Conservation (phyloP, 495 filamentous ascomycete species). For the Hyaloscypha variabilis region DNA sequence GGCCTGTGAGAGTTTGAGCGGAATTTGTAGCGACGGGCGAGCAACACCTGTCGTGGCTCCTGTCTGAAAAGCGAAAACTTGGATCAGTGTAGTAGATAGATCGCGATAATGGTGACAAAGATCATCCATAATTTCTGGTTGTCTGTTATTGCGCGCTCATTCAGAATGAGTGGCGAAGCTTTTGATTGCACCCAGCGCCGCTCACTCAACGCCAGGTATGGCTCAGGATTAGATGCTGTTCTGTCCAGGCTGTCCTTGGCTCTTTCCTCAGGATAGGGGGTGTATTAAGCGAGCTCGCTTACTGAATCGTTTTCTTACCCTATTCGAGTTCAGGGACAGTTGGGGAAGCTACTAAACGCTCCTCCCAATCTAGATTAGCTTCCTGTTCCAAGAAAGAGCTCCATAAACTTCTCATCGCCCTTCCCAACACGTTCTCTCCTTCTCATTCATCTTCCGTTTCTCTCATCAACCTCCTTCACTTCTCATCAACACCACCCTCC, state of each 20-base stretch:
- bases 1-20: constrained; percentile 37
- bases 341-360: background rate
- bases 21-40: constrained; percentile 25
- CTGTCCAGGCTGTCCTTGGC: too few relatives aligned
- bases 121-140: background rate
- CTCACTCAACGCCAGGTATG: background rate
- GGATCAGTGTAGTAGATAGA: background rate
- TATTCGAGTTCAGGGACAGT: background rate
- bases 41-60: constrained; percentile 21
- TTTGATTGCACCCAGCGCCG: too few relatives aligned
- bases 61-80: background rate
- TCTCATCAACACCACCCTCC: background rate
- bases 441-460: background rate
- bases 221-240: background rate
- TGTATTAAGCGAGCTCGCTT: background rate
- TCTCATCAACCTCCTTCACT: background rate
- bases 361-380: background rate
- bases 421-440: too few relatives aligned
- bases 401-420: background rate
- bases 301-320: background rate
- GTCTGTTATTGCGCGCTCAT: too few relatives aligned
- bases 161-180: too few relatives aligned
- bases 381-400: background rate
- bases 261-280: background rate
- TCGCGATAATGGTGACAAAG: background rate